Conservation (phyloP, 164 flowering plant genomes). For the Vitis cinerea region DNA sequence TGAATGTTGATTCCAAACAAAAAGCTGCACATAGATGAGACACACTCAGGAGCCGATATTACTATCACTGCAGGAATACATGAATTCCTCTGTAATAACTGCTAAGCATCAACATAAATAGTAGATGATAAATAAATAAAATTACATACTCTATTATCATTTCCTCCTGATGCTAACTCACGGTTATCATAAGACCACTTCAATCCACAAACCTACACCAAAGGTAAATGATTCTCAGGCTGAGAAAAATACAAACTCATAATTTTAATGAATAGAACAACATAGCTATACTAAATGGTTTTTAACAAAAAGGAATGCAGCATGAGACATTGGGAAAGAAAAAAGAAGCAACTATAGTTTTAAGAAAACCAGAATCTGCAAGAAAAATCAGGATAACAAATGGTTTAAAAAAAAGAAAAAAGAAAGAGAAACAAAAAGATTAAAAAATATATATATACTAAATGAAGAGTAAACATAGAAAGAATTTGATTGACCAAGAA, state of each 20-base stretch:
- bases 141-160: constrained; percentile 75
- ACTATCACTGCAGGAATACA: background rate
- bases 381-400: no score
- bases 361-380: background rate
- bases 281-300: background rate
- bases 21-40: constrained; percentile 54
- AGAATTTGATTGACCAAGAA: background rate
- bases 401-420: no score
- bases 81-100: background rate
- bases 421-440: background rate
- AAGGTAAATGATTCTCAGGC: background rate
- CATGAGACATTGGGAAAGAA: background rate
- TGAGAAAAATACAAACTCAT: background rate
- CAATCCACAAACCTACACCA: constrained; percentile 84
- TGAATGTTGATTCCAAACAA: constrained; percentile 96
- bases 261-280: background rate
- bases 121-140: background rate
- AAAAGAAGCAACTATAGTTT: background rate
- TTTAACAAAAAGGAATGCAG: background rate
- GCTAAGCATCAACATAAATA: background rate
- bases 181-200: constrained; percentile 99
- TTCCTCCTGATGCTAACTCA: constrained; percentile 97
- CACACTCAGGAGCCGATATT: background rate
- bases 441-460: background rate
- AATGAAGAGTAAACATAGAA: background rate